These are phyloP conservation scores for Chrysanthemum lavandulifolium DNA, from an alignment of 129 eudicot species.

Conservation along the genomic window DNA sequence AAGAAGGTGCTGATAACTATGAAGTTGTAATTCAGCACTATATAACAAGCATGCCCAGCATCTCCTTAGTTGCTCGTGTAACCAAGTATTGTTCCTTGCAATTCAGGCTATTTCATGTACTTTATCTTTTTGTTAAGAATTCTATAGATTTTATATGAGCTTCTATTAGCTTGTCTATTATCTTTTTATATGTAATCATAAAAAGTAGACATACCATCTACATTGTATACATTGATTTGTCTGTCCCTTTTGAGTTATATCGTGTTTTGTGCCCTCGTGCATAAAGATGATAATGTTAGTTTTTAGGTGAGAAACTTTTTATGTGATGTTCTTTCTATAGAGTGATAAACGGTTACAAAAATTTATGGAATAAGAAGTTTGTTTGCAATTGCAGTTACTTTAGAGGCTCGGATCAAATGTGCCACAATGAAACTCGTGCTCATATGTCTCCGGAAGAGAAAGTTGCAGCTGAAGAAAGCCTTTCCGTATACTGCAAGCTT, in stretches of 20 bases:
- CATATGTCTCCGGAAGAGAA: conserved; percentile 83
- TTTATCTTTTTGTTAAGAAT: conserved; percentile 13
- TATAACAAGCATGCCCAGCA: conserved; percentile 89
- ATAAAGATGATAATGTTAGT: neutral
- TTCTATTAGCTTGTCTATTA: conserved; percentile 18
- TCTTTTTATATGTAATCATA: conserved; percentile 21
- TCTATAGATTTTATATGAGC: conserved; percentile 27
- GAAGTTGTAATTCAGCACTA: conserved; percentile 32
- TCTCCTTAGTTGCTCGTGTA: conserved; percentile 81
- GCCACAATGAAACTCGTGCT: conserved; percentile 65
- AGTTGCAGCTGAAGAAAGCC: conserved; percentile 92
- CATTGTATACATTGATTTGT: conserved; percentile 20
- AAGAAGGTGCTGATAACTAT: conserved; percentile 33
- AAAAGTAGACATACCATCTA: conserved; percentile 15
- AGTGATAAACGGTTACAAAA: conserved; percentile 19
- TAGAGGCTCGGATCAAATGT: conserved; percentile 77
- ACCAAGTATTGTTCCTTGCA: conserved; percentile 57
- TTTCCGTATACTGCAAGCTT: conserved; percentile 89
- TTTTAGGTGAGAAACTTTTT: too few relatives aligned
- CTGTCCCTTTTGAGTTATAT: conserved; percentile 32
- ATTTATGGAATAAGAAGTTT: conserved; percentile 50
- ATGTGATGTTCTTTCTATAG: conserved; percentile 17
- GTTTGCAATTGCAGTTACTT: conserved; percentile 75
- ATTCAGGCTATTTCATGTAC: conserved; percentile 17
- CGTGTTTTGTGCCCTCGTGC: conserved; percentile 22